A percentile compares a stretch with the other conserved stretches of the same genome.
phyloP scores from a whole-genome alignment of 306 rosid species.

The Spatholobus suberectus region DNA sequence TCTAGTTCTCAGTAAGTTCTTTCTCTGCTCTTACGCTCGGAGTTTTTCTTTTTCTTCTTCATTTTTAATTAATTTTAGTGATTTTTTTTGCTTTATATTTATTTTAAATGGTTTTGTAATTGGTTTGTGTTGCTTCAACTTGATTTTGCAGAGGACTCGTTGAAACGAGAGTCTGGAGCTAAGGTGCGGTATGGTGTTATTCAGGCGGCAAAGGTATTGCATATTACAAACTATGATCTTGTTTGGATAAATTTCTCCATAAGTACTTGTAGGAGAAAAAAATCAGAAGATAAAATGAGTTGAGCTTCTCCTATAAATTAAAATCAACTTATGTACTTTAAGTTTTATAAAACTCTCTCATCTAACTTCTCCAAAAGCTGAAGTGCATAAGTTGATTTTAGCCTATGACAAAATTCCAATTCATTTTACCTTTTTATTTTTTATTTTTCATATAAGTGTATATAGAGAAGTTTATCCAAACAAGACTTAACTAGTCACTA shows the following conservation, averaged over 20 bases:
- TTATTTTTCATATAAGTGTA: too few relatives aligned
- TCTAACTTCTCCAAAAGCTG: background rate
- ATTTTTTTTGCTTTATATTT: background rate
- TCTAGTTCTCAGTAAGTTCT: conserved; percentile 54
- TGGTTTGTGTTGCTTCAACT: background rate
- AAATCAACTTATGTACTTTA: background rate
- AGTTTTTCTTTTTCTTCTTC: background rate
- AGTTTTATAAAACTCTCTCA: background rate
- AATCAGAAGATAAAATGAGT: background rate
- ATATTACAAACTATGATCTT: background rate
- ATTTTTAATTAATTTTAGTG: background rate
- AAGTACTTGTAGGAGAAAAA: background rate
- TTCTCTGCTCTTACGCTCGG: background rate
- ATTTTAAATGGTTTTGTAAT: background rate
- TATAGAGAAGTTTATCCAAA: background rate
- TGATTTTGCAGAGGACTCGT: conserved; percentile 72
- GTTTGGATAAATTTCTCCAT: background rate
- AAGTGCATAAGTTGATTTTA: background rate
- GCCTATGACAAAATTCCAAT: background rate
- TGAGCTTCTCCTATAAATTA: background rate
- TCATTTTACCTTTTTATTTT: background rate
- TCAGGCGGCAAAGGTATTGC: conserved; percentile 86
- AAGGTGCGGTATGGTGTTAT: conserved; percentile 93
- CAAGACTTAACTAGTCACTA: background rate
- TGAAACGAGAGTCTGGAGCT: conserved; percentile 91